These are phyloP conservation scores for Plasmopara viticola DNA, from an alignment of 352 stramenopile genomes.

Conservation along the genomic window DNA sequence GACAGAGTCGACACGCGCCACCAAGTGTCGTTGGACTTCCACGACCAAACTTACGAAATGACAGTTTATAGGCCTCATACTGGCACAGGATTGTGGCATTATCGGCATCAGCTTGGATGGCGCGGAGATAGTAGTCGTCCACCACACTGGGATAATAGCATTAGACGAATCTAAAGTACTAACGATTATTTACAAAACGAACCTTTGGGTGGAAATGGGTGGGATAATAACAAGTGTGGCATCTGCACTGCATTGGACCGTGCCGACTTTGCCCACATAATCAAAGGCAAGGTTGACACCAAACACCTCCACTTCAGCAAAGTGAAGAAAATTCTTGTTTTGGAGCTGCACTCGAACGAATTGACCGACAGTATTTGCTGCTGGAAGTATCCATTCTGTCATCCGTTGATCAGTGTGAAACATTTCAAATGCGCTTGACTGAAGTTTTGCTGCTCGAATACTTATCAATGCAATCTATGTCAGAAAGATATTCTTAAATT, in stretches of 20 bases:
- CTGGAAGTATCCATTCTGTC: conserved; percentile 85
- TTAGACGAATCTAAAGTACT: not conserved
- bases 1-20: conserved; percentile 69
- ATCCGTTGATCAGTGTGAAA: conserved; percentile 73
- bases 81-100: conserved; percentile 88
- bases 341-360: conserved; percentile 86
- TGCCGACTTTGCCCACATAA: conserved; percentile 76
- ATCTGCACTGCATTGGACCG: conserved; percentile 78
- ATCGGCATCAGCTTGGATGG: conserved; percentile 85
- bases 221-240: conserved; percentile 85
- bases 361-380: conserved; percentile 73
- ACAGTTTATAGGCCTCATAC: conserved; percentile 79
- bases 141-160: conserved; percentile 27
- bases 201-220: conserved; percentile 56
- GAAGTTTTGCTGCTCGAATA: conserved; percentile 76
- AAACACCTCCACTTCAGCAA: conserved; percentile 90
- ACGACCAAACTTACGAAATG: conserved; percentile 70
- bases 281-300: conserved; percentile 82
- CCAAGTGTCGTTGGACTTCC: conserved; percentile 25
- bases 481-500: not conserved
- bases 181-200: not conserved
- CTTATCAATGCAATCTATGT: conserved; percentile 13
- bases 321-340: conserved; percentile 84
- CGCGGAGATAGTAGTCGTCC: conserved; percentile 83
- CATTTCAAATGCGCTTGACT: conserved; percentile 70